Evolutionary conservation across 2,329 filamentous ascomycete species (phyloP).

Genomic region (Tympanopsis confertula): DNA sequence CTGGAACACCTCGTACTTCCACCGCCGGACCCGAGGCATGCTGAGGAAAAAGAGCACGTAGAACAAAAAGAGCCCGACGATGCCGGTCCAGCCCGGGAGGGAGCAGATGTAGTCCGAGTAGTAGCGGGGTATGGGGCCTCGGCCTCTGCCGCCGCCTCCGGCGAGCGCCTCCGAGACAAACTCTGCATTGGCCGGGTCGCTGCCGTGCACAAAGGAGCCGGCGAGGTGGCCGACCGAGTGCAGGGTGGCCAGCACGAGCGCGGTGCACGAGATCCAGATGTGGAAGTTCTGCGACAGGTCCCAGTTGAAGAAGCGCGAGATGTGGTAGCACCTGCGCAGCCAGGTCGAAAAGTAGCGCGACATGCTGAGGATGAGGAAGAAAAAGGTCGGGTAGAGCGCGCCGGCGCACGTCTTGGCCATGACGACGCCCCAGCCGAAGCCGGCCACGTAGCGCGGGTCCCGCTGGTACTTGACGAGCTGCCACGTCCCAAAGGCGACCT

Average conservation of each 20-base stretch:
- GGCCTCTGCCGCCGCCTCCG: too few relatives aligned
- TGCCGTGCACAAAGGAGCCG: conserved; percentile 38
- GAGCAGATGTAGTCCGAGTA: conserved; percentile 34
- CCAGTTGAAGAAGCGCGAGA: conserved; percentile 45
- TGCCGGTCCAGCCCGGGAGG: conserved; percentile 35
- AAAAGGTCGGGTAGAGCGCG: conserved; percentile 42
- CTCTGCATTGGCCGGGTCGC: conserved; percentile 26
- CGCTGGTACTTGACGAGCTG: conserved; percentile 40
- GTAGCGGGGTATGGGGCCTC: conserved; percentile 25
- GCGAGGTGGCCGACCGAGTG: conserved; percentile 41
- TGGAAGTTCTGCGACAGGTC: conserved; percentile 43
- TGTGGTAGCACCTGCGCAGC: conserved; percentile 33
- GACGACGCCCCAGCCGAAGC: conserved; percentile 42
- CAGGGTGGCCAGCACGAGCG: conserved; percentile 34
- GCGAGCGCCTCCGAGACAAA: conserved; percentile 29
- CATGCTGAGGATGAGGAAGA: conserved; percentile 47
- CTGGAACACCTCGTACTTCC: conserved; percentile 45
- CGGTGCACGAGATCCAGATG: conserved; percentile 37
- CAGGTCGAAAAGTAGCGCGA: conserved; percentile 41
- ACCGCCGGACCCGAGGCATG: conserved; percentile 34
- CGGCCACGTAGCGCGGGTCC: conserved; percentile 28
- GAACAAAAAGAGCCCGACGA: conserved; percentile 34
- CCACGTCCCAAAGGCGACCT: conserved; percentile 40
- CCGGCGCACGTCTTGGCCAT: conserved; percentile 42
- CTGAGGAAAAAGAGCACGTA: conserved; percentile 34